Percentiles rank a stretch among this genome's conserved stretches.
Evolutionary conservation across 75 land plant genomes (phyloP).

Genomic region (Pinus albicaulis): DNA sequence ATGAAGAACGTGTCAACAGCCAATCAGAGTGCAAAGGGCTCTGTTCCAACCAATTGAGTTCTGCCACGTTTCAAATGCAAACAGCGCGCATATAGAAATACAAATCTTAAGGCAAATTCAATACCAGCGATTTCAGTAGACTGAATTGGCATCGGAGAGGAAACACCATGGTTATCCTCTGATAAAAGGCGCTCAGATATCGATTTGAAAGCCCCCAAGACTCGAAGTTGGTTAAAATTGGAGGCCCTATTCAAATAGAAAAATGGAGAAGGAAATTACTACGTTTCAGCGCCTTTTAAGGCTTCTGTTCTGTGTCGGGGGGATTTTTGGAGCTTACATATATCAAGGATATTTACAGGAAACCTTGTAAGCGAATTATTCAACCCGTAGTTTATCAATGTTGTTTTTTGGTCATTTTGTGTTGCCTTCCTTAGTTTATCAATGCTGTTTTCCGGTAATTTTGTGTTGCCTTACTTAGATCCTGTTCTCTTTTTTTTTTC

Average conservation of each 20-base stretch:
- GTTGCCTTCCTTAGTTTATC: not conserved
- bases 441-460: not conserved
- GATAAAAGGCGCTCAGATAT: no score
- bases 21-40: no score
- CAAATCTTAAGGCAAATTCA: no score
- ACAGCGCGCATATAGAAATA: no score
- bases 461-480: not conserved
- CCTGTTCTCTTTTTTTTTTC: not conserved
- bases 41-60: no score
- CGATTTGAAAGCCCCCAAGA: no score
- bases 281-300: conserved; percentile 52
- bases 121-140: no score
- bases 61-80: no score
- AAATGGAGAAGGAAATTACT: conserved; percentile 49
- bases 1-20: no score
- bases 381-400: not conserved
- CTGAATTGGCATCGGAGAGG: no score
- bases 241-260: not conserved
- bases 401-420: not conserved
- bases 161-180: no score
- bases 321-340: conserved; percentile 90
- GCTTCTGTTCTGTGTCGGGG: conserved; percentile 69
- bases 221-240: no score
- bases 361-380: conserved; percentile 55
- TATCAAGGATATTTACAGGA: conserved; percentile 91